Evolutionary conservation across 2,329 filamentous ascomycete genomes (phyloP).

Genomic region (Trichoderma citrinoviride): DNA sequence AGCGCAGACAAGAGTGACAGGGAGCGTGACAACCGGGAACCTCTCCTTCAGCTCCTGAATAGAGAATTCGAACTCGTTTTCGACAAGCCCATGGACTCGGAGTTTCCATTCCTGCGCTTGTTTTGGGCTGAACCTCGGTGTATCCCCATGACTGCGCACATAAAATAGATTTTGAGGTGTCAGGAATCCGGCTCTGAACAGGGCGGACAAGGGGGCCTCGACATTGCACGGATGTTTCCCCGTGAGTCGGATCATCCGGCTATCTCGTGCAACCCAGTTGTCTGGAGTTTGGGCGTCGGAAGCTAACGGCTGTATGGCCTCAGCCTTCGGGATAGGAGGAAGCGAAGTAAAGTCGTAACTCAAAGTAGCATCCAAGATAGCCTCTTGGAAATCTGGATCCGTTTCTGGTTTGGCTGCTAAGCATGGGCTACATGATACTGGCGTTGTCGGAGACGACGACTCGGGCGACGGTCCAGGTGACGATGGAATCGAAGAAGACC

Average conservation of each 20-base stretch:
- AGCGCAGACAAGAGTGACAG: conserved; percentile 86
- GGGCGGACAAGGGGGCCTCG: conserved; percentile 73
- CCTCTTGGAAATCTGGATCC: background rate
- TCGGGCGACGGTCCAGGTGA: background rate
- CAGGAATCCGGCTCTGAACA: conserved; percentile 79
- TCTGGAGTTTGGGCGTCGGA: conserved; percentile 67
- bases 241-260: conserved; percentile 79
- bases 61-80: conserved; percentile 69
- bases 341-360: background rate
- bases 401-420: background rate
- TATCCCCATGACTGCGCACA: conserved; percentile 80
- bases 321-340: background rate
- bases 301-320: background rate
- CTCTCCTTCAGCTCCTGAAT: conserved; percentile 69
- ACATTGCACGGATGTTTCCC: conserved; percentile 90
- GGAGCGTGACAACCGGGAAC: conserved; percentile 80
- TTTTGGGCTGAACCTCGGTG: conserved; percentile 74
- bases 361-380: background rate
- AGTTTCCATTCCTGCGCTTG: conserved; percentile 76
- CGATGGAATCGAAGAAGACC: background rate
- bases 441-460: background rate
- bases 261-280: conserved; percentile 73
- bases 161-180: conserved; percentile 88
- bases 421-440: background rate
- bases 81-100: conserved; percentile 78